Conservation (phyloP, 208 protist species). For the Wallacemonas sp. region DNA sequence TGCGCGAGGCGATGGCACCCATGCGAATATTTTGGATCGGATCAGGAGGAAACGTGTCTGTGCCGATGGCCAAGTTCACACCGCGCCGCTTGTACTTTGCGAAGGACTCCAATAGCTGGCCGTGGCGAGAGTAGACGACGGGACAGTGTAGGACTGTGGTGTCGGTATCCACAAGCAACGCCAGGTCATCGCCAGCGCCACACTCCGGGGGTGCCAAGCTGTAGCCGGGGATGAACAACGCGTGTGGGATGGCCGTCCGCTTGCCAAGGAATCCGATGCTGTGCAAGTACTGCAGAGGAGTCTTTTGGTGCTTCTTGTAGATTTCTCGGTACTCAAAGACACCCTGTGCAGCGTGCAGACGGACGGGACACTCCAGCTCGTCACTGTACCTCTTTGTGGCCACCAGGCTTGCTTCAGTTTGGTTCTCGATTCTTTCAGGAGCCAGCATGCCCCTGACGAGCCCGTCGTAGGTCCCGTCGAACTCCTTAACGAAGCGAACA, state of each 20-base stretch:
- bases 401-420: conserved; percentile 4
- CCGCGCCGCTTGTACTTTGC: background rate
- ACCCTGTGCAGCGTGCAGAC: conserved; percentile 5
- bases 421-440: conserved; percentile 2
- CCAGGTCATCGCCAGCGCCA: background rate
- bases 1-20: conserved; percentile 8
- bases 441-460: conserved; percentile 1
- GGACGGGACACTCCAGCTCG: conserved; percentile 1
- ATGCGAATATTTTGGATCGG: conserved; percentile 10
- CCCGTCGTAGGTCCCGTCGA: conserved; percentile 2
- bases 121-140: conserved; percentile 2
- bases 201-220: conserved; percentile 2
- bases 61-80: conserved; percentile 4
- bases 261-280: conserved; percentile 1
- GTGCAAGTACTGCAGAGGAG: conserved; percentile 5
- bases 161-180: background rate
- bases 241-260: conserved; percentile 1
- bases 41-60: conserved; percentile 1
- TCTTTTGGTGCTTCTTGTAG: background rate
- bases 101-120: background rate
- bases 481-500: conserved; percentile 4
- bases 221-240: conserved; percentile 2
- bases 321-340: conserved; percentile 11
- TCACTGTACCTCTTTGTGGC: conserved; percentile 2
- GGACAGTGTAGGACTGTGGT: conserved; percentile 7